These are phyloP conservation scores for Emericellopsis atlantica DNA, from an alignment of 2,329 filamentous ascomycete genomes.

Conservation along the genomic window DNA sequence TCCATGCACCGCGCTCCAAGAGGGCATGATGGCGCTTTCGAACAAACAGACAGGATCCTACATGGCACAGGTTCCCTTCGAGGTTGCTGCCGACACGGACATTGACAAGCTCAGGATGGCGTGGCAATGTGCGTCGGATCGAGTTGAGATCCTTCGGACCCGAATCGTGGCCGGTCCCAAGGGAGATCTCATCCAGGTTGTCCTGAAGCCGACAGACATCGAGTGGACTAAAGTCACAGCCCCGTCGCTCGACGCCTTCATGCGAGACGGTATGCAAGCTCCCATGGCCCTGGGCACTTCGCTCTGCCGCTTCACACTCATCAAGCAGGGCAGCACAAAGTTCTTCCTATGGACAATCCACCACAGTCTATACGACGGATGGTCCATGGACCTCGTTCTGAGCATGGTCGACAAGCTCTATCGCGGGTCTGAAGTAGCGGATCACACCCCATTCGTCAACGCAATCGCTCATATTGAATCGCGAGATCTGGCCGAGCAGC, in stretches of 20 bases:
- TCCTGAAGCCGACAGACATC: constrained; percentile 3
- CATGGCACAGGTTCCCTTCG: constrained; percentile 6
- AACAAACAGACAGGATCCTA: constrained; percentile 11
- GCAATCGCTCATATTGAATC: constrained; percentile 3
- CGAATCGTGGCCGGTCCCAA: constrained; percentile 6
- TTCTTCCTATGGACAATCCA: constrained; percentile 3
- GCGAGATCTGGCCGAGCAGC: constrained; percentile 1
- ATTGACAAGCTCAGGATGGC: constrained; percentile 4
- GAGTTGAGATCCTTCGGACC: constrained; percentile 7
- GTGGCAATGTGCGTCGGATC: constrained; percentile 7
- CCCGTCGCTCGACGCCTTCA: neutral
- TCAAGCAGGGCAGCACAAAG: neutral
- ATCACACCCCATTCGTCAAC: constrained; percentile 1
- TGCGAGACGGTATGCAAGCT: constrained; percentile 2
- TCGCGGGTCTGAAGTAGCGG: neutral
- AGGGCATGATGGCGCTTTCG: constrained; percentile 33
- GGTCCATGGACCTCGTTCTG: constrained; percentile 3
- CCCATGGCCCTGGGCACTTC: neutral
- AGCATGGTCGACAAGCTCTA: constrained; percentile 2
- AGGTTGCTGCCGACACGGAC: constrained; percentile 4
- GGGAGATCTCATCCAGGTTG: constrained; percentile 1
- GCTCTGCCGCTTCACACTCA: constrained; percentile 1
- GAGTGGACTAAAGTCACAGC: neutral
- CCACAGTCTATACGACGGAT: constrained; percentile 3
- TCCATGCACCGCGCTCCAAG: constrained; percentile 34